Percentiles rank a stretch among this genome's conserved stretches.
Conservation (phyloP, 2,329 filamentous ascomycete genomes). For the Coniosporium tulheliwenetii region DNA sequence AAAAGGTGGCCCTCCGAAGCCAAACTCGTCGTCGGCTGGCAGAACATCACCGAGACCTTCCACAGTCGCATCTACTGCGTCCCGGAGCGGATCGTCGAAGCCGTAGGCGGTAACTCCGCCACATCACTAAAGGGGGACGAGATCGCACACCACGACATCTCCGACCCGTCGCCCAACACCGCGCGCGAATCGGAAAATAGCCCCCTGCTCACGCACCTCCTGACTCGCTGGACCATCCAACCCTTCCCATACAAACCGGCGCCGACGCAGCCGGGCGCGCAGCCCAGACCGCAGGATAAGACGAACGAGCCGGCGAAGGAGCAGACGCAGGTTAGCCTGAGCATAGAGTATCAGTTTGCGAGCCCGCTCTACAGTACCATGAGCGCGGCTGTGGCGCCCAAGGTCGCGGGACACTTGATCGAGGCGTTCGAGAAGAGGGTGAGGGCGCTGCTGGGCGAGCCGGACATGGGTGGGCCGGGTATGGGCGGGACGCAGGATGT, state of each 20-base stretch:
- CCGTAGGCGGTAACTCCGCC: constrained; percentile 46
- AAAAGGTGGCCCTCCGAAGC: constrained; percentile 56
- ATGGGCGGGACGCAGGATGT: background rate
- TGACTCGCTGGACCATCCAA: constrained; percentile 53
- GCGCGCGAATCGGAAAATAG: constrained; percentile 4
- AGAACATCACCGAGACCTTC: constrained; percentile 69
- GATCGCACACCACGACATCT: constrained; percentile 24
- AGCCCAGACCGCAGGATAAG: constrained; percentile 11
- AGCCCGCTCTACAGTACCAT: constrained; percentile 80
- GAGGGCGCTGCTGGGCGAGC: constrained; percentile 29
- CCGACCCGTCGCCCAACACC: constrained; percentile 8
- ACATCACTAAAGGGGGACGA: constrained; percentile 26
- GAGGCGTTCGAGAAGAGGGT: constrained; percentile 82
- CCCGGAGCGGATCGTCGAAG: constrained; percentile 58
- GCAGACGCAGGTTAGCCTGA: constrained; percentile 59
- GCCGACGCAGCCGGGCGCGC: constrained; percentile 13
- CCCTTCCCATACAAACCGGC: constrained; percentile 32
- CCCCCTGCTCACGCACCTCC: constrained; percentile 47
- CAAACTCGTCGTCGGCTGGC: constrained; percentile 73
- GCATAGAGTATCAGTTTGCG: constrained; percentile 68
- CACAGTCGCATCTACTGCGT: constrained; percentile 66
- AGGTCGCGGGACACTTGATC: constrained; percentile 78
- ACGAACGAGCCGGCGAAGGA: constrained; percentile 13
- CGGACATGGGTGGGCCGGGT: background rate
- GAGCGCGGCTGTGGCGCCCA: constrained; percentile 66